Percentiles rank a stretch among this genome's conserved stretches.
Conservation (phyloP, 192 early-diverging fungal genomes). For the Coemansia sp. region DNA sequence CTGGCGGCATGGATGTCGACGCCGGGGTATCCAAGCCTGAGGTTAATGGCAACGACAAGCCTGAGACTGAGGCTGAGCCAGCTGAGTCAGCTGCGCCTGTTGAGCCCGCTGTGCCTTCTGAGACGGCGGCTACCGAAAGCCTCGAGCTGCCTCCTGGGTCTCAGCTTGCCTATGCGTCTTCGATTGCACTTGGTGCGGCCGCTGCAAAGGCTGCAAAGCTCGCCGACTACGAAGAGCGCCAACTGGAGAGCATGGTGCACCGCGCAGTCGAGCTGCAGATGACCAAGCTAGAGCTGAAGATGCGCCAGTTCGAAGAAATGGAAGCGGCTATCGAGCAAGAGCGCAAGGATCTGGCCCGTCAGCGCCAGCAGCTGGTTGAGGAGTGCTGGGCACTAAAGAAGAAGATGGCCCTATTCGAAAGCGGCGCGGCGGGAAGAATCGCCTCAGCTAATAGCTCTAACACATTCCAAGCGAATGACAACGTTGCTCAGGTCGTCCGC, state of each 20-base stretch:
- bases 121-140: conserved; percentile 6
- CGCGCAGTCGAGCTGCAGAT: conserved; percentile 85
- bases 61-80: conserved; percentile 19
- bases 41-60: conserved; percentile 8
- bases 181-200: conserved; percentile 89
- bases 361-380: conserved; percentile 52
- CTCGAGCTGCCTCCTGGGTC: conserved; percentile 33
- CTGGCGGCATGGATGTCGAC: conserved; percentile 26
- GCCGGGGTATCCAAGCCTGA: conserved; percentile 15
- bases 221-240: conserved; percentile 82
- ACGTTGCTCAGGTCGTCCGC: conserved; percentile 29
- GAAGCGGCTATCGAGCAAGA: conserved; percentile 90
- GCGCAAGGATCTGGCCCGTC: conserved; percentile 71
- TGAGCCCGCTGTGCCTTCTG: neutral
- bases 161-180: conserved; percentile 75
- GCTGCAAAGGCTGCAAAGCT: conserved; percentile 87
- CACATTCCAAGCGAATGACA: conserved; percentile 44
- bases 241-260: conserved; percentile 81
- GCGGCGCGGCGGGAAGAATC: conserved; percentile 31
- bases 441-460: conserved; percentile 20
- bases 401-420: conserved; percentile 54
- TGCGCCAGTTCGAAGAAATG: conserved; percentile 91
- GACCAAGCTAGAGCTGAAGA: conserved; percentile 88
- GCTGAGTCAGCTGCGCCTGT: neutral
- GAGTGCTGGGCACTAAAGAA: conserved; percentile 55